Evolutionary conservation across 2,329 filamentous ascomycete genomes (phyloP).

Genomic region (Microcyclospora pomicola): DNA sequence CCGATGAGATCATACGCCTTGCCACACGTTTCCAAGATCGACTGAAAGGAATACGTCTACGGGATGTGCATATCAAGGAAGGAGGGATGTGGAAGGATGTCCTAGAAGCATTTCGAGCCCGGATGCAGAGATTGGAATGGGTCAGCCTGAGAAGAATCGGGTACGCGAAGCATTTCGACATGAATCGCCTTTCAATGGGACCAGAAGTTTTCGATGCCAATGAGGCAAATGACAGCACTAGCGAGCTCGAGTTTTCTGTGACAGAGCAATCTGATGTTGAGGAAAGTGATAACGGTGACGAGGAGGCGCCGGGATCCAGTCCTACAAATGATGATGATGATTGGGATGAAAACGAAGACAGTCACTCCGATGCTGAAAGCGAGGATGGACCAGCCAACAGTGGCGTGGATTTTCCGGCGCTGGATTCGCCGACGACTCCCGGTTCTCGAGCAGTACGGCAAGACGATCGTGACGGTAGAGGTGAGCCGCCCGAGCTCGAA

Average conservation of each 20-base stretch:
- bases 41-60: conserved; percentile 45
- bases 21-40: conserved; percentile 41
- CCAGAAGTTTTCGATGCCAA: conserved; percentile 36
- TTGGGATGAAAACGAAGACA: conserved; percentile 10
- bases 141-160: conserved; percentile 49
- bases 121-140: conserved; percentile 46
- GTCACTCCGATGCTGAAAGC: conserved; percentile 19
- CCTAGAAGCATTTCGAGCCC: conserved; percentile 40
- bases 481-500: conserved; percentile 27
- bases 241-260: conserved; percentile 4
- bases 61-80: conserved; percentile 47
- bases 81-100: conserved; percentile 49
- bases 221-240: conserved; percentile 17
- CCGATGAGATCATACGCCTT: conserved; percentile 46
- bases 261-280: conserved; percentile 5
- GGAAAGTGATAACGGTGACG: conserved; percentile 22
- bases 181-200: conserved; percentile 26
- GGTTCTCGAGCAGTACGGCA: conserved; percentile 21
- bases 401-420: conserved; percentile 32
- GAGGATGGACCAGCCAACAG: conserved; percentile 26
- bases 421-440: conserved; percentile 28
- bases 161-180: conserved; percentile 43
- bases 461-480: conserved; percentile 33
- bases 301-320: conserved; percentile 5
- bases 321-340: conserved; percentile 6